Percentiles rank a stretch among this genome's conserved stretches.
These are phyloP conservation scores for Fusarium veterinarium DNA, from an alignment of 2,329 filamentous ascomycete genomes.

Conservation along the genomic window DNA sequence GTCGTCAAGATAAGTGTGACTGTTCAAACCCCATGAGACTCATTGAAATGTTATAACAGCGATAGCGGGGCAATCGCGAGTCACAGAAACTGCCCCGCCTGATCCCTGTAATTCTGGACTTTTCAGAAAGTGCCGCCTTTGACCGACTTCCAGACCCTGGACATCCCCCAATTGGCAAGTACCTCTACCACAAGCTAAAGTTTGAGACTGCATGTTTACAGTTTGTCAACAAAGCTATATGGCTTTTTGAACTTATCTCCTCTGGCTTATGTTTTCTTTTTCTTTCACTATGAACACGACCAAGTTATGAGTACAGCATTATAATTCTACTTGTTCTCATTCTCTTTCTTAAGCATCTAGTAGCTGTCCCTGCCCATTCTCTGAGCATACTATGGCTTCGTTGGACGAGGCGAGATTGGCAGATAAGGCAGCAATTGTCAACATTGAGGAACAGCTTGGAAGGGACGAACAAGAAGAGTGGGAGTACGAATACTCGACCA, in stretches of 20 bases:
- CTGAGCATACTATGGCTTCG: constrained; percentile 20
- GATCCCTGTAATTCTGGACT: constrained; percentile 38
- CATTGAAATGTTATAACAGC: constrained; percentile 28
- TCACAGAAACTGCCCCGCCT: constrained; percentile 43
- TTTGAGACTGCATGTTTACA: constrained; percentile 1
- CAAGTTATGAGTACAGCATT: not conserved
- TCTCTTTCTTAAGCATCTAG: not conserved
- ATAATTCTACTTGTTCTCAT: not conserved
- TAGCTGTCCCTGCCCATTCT: not conserved
- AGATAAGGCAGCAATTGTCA: constrained; percentile 44
- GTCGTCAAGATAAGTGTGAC: constrained; percentile 23
- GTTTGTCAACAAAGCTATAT: constrained; percentile 13
- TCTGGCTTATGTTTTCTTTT: not conserved
- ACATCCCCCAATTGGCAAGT: constrained; percentile 30
- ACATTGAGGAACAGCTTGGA: constrained; percentile 45
- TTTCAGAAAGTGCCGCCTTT: constrained; percentile 41
- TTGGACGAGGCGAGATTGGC: constrained; percentile 31
- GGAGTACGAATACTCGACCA: constrained; percentile 75
- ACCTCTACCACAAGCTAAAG: constrained; percentile 11
- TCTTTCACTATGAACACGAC: not conserved
- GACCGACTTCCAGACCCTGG: constrained; percentile 40
- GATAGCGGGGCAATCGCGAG: constrained; percentile 41
- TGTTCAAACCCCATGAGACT: constrained; percentile 30
- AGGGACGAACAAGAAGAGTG: constrained; percentile 67
- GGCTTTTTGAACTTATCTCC: not conserved